A percentile compares a stretch with the other conserved stretches of the same genome.
phyloP scores from a whole-genome alignment of 2,329 filamentous ascomycete genomes.

The Mariannaea sp. region DNA sequence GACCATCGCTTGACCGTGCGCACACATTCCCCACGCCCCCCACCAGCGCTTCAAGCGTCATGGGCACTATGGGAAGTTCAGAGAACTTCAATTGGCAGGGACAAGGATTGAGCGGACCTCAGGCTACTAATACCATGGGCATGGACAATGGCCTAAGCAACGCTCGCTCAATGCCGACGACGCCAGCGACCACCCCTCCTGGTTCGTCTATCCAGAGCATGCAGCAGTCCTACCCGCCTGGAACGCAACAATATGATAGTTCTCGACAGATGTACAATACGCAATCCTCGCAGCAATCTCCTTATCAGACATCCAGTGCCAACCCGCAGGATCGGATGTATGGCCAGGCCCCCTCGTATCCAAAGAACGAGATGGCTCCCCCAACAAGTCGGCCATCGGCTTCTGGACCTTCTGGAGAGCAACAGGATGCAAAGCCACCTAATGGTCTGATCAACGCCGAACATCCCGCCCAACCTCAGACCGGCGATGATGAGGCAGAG shows the following conservation, averaged over 20 bases:
- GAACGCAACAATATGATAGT: conserved; percentile 73
- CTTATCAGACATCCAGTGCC: conserved; percentile 69
- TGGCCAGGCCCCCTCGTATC: conserved; percentile 69
- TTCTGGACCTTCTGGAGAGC: conserved; percentile 63
- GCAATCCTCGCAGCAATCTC: conserved; percentile 68
- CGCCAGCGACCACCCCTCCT: conserved; percentile 89
- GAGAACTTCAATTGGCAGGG: conserved; percentile 81
- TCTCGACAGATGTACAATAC: conserved; percentile 80
- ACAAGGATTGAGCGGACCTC: conserved; percentile 64
- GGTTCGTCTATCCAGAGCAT: conserved; percentile 77
- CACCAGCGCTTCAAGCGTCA: conserved; percentile 87
- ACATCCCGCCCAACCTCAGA: conserved; percentile 57
- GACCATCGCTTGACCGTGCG: conserved; percentile 80
- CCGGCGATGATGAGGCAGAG: conserved; percentile 70
- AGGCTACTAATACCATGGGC: conserved; percentile 72
- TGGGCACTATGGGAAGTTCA: conserved; percentile 71
- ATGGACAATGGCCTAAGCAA: conserved; percentile 80
- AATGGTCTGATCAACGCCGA: conserved; percentile 68
- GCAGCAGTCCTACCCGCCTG: conserved; percentile 76
- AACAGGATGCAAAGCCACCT: conserved; percentile 63
- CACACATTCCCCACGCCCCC: conserved; percentile 95
- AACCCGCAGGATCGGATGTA: conserved; percentile 69
- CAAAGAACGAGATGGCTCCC: conserved; percentile 89
- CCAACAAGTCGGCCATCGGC: conserved; percentile 67
- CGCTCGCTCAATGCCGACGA: conserved; percentile 84